Evolutionary conservation across 2,329 filamentous ascomycete species (phyloP), one percentile per base, ranked within the genome.

Genomic region (Ascochyta clinopodiicola): DNA sequence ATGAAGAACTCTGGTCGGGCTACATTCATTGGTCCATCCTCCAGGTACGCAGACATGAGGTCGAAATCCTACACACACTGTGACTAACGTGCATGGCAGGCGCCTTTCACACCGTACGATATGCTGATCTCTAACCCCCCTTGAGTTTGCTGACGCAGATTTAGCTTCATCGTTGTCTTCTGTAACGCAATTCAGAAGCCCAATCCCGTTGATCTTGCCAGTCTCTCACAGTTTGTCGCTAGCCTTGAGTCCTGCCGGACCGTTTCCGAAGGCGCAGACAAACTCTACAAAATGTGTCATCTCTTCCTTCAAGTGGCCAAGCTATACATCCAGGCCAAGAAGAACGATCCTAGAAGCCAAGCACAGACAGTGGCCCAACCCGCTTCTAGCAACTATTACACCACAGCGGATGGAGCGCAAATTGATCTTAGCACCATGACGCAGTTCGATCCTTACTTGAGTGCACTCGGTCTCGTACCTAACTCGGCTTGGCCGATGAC

Each of bases 381-480:
- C 12, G 38, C 44, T 13, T 48, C 29, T 3, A 52, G 32, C 15
- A 47, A 49, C 9, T 66, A 58, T 42, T 66, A 64, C 25, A 62
- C 56, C 1, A 48, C 61, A 6, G 24, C 57, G 6, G 55, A 60
- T 32, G 48, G 52, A 25, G 53, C 53, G 3, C 59, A 61, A 17
- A 50, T 69, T 10, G 66, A 71, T 37, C 37, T 64, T 35, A 69
- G 56, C 39, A 56, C 65, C 15, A 72, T 72, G 63, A 65, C 67
- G 7, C 68, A 73, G n/a, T 87, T 89, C 57, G 85, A 89, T 60
- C 82, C 84, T 53, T 89, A 88, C 63, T 78, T 89, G 1, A 84
- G 79, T 62, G 86, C 86, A 21, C 78, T 89, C 15, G 87, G 87
- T 0, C 80, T 89, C 55, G 84, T 86, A 59, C 82, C 82, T 0